phyloP scores from a whole-genome alignment of 2,329 filamentous ascomycete genomes.

The Blastomyces parvus region DNA sequence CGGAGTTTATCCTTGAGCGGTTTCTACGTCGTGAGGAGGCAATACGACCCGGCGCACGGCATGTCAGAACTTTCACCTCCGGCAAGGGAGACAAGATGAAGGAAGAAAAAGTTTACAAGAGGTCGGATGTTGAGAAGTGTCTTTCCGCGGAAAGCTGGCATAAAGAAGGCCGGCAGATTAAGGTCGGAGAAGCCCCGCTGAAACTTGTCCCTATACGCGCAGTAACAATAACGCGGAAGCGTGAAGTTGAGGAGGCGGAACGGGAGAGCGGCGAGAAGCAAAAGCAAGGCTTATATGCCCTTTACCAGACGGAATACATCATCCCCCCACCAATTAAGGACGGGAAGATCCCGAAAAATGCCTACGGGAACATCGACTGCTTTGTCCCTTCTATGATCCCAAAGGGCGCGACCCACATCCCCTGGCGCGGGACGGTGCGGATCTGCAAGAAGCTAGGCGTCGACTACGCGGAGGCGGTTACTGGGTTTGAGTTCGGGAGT shows the following conservation, averaged over 20 bases:
- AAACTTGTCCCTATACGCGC: conserved; percentile 86
- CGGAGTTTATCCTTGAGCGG: conserved; percentile 74
- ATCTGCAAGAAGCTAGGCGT: conserved; percentile 77
- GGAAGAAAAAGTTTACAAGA: conserved; percentile 69
- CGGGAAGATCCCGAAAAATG: conserved; percentile 84
- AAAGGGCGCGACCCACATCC: conserved; percentile 70
- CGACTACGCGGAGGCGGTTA: conserved; percentile 88
- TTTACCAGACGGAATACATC: conserved; percentile 88
- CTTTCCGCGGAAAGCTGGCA: conserved; percentile 96
- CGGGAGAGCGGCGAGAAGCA: conserved; percentile 71
- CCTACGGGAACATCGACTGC: conserved; percentile 92
- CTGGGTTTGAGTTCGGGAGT: conserved; percentile 92
- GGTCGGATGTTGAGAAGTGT: conserved; percentile 71
- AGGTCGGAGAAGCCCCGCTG: conserved; percentile 60
- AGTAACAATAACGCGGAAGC: conserved; percentile 75
- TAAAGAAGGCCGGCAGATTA: conserved; percentile 78
- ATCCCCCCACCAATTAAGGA: conserved; percentile 78
- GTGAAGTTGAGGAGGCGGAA: conserved; percentile 80
- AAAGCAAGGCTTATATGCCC: conserved; percentile 74
- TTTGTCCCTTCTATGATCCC: conserved; percentile 94
- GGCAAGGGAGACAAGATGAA: conserved; percentile 64
- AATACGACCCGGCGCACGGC: conserved; percentile 55
- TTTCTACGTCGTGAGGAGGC: conserved; percentile 91
- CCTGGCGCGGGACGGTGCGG: conserved; percentile 63
- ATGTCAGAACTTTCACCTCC: conserved; percentile 64